phyloP scores from a whole-genome alignment of 2,329 filamentous ascomycete genomes.

The Nothophaeocryptopus gaeumannii region DNA sequence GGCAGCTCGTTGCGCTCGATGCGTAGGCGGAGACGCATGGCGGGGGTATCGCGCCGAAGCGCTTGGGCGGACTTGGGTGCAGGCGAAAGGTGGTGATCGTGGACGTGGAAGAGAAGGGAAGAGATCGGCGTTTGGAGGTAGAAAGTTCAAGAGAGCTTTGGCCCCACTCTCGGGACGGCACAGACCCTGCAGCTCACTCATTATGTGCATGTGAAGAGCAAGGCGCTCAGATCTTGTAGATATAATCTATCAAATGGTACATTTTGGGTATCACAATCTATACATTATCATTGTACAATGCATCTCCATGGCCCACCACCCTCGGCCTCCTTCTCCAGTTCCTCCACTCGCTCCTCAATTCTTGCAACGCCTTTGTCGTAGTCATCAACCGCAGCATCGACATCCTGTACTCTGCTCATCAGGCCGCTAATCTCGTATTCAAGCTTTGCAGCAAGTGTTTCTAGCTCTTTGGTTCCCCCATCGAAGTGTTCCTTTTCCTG shows the following conservation, averaged over 20 bases:
- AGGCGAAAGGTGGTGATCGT: not conserved
- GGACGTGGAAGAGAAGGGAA: not conserved
- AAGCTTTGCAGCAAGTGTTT: constrained; percentile 76
- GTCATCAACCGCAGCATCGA: constrained; percentile 75
- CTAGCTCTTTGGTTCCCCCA: constrained; percentile 74
- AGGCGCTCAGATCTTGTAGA: too few species aligned
- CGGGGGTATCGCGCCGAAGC: constrained; percentile 1
- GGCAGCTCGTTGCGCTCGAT: constrained; percentile 73
- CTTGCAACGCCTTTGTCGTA: constrained; percentile 66
- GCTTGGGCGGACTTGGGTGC: not conserved
- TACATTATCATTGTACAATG: constrained; percentile 25
- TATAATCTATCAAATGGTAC: too few species aligned
- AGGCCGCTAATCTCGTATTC: constrained; percentile 87
- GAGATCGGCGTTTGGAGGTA: constrained; percentile 1
- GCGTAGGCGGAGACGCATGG: constrained; percentile 69
- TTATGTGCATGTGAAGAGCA: too few species aligned
- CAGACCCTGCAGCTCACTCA: too few species aligned
- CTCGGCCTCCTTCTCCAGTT: constrained; percentile 58
- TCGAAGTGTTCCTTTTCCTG: constrained; percentile 67
- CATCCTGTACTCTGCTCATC: constrained; percentile 77
- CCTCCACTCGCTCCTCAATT: constrained; percentile 48
- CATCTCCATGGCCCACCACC: constrained; percentile 28
- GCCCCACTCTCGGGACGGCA: not conserved
- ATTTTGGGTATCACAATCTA: constrained; percentile 1
- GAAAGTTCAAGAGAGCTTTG: constrained; percentile 3